Percentiles rank a stretch among this genome's conserved stretches.
Evolutionary conservation across 306 rosid species (phyloP).

Genomic region (Aeschynomene evenia): DNA sequence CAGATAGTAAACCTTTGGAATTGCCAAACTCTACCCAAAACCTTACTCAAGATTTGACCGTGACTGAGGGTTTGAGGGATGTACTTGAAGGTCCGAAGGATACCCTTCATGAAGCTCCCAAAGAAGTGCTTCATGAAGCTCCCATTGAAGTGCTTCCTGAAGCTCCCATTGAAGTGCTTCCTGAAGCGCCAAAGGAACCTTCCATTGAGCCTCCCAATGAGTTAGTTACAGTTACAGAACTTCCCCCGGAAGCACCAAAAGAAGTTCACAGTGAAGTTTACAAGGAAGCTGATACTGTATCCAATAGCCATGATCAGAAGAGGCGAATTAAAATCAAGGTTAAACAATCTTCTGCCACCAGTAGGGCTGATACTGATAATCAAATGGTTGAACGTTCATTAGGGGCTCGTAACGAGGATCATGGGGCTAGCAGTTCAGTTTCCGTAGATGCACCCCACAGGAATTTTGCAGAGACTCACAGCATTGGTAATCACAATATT

Average conservation of each 20-base stretch:
- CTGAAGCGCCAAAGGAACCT: background rate
- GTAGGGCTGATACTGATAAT: constrained; percentile 78
- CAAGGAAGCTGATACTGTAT: constrained; percentile 63
- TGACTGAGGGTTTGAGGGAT: constrained; percentile 41
- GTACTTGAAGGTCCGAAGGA: constrained; percentile 29
- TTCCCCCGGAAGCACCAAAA: constrained; percentile 45
- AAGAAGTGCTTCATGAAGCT: background rate
- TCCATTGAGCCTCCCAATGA: constrained; percentile 35
- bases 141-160: background rate
- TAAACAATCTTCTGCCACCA: constrained; percentile 77
- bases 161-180: background rate
- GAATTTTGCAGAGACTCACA: constrained; percentile 56
- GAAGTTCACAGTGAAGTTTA: constrained; percentile 43
- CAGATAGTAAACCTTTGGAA: constrained; percentile 63
- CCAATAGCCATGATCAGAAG: constrained; percentile 66
- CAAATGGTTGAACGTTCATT: constrained; percentile 70
- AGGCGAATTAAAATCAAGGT: constrained; percentile 74
- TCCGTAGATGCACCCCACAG: constrained; percentile 94
- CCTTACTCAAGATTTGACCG: constrained; percentile 40
- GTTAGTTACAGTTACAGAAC: background rate
- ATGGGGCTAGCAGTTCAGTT: constrained; percentile 80
- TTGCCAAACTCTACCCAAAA: constrained; percentile 45
- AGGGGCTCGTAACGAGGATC: constrained; percentile 64
- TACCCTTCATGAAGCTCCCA: background rate
- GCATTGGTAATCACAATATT: constrained; percentile 58